Evolutionary conservation across 768 basidiomycete genomes (phyloP).

Genomic region (Serendipita sp.): DNA sequence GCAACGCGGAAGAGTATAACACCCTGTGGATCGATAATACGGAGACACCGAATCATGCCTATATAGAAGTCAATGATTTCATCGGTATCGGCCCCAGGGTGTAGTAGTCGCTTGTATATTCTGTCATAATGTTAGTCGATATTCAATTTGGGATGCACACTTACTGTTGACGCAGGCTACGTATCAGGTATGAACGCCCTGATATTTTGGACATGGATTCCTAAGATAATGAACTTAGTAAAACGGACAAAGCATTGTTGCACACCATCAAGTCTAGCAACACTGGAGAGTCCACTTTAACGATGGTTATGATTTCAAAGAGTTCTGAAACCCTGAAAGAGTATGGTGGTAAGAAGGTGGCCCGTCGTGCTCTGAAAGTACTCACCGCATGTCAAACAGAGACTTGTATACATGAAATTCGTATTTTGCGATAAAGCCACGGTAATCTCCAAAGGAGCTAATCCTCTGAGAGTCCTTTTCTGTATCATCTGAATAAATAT

Average conservation of each 20-base stretch:
- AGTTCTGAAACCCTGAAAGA: conserved; percentile 49
- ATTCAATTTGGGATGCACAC: conserved; percentile 16
- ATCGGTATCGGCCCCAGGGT: conserved; percentile 91
- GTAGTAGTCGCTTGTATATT: conserved; percentile 73
- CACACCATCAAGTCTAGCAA: conserved; percentile 69
- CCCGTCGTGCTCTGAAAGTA: neutral
- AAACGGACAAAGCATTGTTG: neutral
- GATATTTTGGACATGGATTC: conserved; percentile 71
- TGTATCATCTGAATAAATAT: too few relatives aligned
- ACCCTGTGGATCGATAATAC: conserved; percentile 82
- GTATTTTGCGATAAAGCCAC: conserved; percentile 29
- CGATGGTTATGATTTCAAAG: conserved; percentile 93
- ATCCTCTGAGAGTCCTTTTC: too few relatives aligned
- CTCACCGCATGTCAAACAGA: conserved; percentile 69
- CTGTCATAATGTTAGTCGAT: conserved; percentile 24
- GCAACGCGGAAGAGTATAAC: conserved; percentile 89
- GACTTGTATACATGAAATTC: conserved; percentile 91
- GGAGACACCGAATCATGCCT: conserved; percentile 75
- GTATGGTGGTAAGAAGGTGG: neutral
- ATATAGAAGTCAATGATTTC: conserved; percentile 84
- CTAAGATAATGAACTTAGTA: conserved; percentile 20
- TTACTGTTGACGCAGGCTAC: conserved; percentile 64
- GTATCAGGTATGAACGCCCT: conserved; percentile 60
- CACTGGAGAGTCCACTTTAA: conserved; percentile 72
- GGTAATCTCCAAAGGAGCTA: too few relatives aligned